A percentile compares a stretch with the other conserved stretches of the same genome.
phyloP scores from a whole-genome alignment of 2,329 filamentous ascomycete genomes.

The Ceratocystis variospora region DNA sequence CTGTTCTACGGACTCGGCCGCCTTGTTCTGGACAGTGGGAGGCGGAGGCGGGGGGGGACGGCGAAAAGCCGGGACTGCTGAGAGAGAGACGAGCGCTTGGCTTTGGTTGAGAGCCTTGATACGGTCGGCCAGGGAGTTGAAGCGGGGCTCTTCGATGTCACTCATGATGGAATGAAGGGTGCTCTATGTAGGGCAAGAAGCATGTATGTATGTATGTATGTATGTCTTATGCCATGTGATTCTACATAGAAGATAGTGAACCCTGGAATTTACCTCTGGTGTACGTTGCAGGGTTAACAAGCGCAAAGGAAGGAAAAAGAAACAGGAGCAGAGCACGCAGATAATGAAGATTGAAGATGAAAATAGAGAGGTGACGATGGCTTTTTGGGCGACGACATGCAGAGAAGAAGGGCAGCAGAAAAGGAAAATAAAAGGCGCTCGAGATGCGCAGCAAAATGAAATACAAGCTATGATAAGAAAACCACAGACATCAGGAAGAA shows the following conservation, averaged over 20 bases:
- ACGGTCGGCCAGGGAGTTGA: conserved; percentile 46
- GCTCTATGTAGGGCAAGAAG: neutral
- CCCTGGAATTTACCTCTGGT: neutral
- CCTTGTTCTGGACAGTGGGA: neutral
- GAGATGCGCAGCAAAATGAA: neutral
- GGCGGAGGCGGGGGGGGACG: conserved; percentile 25
- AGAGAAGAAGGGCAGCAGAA: neutral
- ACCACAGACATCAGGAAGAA: neutral
- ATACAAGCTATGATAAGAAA: neutral
- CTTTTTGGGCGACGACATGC: neutral
- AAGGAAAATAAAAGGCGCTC: neutral
- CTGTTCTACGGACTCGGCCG: neutral
- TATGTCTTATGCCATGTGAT: neutral
- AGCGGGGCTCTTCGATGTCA: conserved; percentile 48
- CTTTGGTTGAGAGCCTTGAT: conserved; percentile 51
- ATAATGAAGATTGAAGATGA: neutral
- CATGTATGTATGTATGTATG: neutral
- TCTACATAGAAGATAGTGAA: neutral
- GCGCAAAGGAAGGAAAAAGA: neutral
- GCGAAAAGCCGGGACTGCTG: conserved; percentile 11
- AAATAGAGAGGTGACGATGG: neutral
- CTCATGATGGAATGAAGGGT: conserved; percentile 30
- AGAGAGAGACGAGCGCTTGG: conserved; percentile 35
- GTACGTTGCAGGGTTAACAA: too few species aligned
- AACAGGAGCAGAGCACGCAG: neutral